Evolutionary conservation across 495 filamentous ascomycete genomes (phyloP), one percentile per base, ranked within the genome.

Genomic region (Podospora bellae-mahoneyi): DNA sequence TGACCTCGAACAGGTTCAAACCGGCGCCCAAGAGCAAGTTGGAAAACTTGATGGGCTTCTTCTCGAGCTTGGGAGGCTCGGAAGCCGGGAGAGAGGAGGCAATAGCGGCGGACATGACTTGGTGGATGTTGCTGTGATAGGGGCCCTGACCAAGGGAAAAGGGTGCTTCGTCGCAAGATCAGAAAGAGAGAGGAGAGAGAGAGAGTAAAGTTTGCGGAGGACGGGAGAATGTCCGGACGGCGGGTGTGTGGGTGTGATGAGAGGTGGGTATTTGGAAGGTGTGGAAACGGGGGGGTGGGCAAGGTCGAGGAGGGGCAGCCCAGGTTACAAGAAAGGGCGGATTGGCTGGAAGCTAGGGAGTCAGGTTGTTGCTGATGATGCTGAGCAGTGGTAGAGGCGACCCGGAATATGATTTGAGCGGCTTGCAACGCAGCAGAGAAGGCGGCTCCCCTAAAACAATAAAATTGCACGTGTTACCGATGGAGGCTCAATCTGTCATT

Each of bases 31-130:
- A 86, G 75, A 99, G 84, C 86, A 99, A 82, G 83, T 98, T 99
- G 84, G 93, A 97, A 87, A 98, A 98, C 88, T 97, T 98, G 86
- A 99, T 89, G 69, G 96, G 96, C 88, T 99, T 98, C 91, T 97
- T 98, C 90, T 97, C 93, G 73, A 94, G 83, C 82, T 78, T 84
- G 28, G 76, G 78, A 74, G 79, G 76, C 71, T 78, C 61, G 75
- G 85, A 83, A 76, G 86, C 83, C 68, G 84, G 77, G 68, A 82
- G 76, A 72, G 84, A 77, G 79, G 39, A 18, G 6, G 82, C 80
- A 78, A 87, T 83, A 78, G 83, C 78, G 76, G 83, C 78, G 76
- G 87, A 86, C 88, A 89, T 89, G 76, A 75, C 79, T 77, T 64
- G 75, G 74, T 70, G 72, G 80, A 56, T 74, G 77, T 80, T 78